phyloP scores from a whole-genome alignment of 1,284 basidiomycete species.

The Earliella scabrosa region DNA sequence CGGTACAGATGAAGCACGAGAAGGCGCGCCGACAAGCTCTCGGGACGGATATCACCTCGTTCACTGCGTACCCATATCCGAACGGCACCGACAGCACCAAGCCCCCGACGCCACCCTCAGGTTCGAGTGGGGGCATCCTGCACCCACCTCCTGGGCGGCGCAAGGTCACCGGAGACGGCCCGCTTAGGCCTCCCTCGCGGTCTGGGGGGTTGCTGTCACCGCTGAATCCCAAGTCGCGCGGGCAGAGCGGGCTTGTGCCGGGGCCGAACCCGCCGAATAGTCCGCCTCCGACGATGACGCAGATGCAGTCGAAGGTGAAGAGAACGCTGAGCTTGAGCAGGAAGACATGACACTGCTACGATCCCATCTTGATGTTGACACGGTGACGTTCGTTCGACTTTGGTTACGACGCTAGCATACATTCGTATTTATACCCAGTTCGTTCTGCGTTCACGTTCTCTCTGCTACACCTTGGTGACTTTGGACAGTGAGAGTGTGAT shows the following conservation, averaged over 20 bases:
- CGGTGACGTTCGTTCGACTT: too few relatives aligned
- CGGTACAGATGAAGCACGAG: slow-evolving; percentile 85
- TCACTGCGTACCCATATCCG: slow-evolving; percentile 30
- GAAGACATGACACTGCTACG: slow-evolving; percentile 39
- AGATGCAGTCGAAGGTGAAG: slow-evolving; percentile 51
- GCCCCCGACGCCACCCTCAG: slow-evolving; percentile 18
- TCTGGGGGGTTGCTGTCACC: slow-evolving; percentile 62
- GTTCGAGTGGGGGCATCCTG: neutral
- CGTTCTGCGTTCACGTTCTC: neutral
- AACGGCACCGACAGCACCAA: slow-evolving; percentile 18
- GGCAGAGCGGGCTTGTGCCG: slow-evolving; percentile 47
- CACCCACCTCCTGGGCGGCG: slow-evolving; percentile 53
- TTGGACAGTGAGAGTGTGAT: too few relatives aligned
- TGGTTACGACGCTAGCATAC: neutral
- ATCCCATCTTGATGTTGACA: neutral
- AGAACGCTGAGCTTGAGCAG: slow-evolving; percentile 51
- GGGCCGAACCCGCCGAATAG: slow-evolving; percentile 32
- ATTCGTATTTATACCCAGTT: slow-evolving; percentile 1
- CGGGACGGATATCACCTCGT: slow-evolving; percentile 51
- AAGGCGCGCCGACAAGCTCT: slow-evolving; percentile 77
- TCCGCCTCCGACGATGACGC: slow-evolving; percentile 40
- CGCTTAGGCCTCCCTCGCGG: slow-evolving; percentile 35
- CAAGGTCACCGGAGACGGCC: slow-evolving; percentile 56
- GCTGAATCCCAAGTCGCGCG: slow-evolving; percentile 70
- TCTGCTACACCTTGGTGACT: too few relatives aligned